Evolutionary conservation across 345 rosid genomes (phyloP), one percentile per base, ranked within the genome.

Genomic region (Microcos paniculata): DNA sequence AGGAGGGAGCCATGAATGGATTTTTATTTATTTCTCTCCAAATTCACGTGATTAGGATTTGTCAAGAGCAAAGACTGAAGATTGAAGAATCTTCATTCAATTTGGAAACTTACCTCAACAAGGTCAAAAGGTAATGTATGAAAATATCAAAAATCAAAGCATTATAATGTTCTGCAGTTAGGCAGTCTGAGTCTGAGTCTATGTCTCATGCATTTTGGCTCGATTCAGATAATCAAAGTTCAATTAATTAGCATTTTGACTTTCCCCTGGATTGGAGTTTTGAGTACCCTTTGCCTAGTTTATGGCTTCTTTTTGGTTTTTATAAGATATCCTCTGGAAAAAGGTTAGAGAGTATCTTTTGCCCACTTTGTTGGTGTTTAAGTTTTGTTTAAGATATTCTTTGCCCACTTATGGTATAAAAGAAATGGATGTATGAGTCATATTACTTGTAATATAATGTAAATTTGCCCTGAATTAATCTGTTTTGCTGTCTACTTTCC

Each of bases 141-240:
- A 9, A 55, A 57, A 24, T 3, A 3, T 24, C 33, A 40, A 64
- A n/a, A n/a, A 18, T 11, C 30, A 64, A 55, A 40, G 48, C 46
- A 21, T 40, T 13, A 66, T 64, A 35, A n/a, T 66, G 33, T 45
- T 45, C 33, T 28, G 71, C 33, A 8, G 74, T 52, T 70, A 1
- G 74, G 74, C 28, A 21, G 42, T 70, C 24, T 51, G 18, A n/a
- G 45, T 52, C n/a, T n/a, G n/a, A n/a, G n/a, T n/a, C n/a, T n/a
- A n/a, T n/a, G n/a, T 26, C 35, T 23, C n/a, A 13, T 23, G 52
- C 51, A 42, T 23, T 42, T 42, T 1, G 3, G 7, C 13, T 7
- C 23, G 23, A 55, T 2, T 30, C 4, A 24, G 6, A 23, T 13
- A 24, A 42, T 21, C n/a, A 2, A 12, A 42, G 2, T 21, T 24